Evolutionary conservation across 2,329 filamentous ascomycete genomes (phyloP).

Genomic region (Penicillium paneum): DNA sequence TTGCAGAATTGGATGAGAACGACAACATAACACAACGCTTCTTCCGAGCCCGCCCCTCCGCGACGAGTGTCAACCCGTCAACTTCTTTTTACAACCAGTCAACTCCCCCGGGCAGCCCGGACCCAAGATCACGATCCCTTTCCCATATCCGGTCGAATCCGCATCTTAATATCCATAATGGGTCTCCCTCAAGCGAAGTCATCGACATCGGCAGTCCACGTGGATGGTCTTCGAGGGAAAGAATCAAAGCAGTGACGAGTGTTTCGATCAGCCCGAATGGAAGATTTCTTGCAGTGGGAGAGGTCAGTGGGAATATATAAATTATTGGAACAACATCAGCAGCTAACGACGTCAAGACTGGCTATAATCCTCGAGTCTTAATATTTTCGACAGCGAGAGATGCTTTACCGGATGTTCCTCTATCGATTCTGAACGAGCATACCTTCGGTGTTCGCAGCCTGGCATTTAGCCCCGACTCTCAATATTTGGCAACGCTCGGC

Average conservation of each 20-base stretch:
- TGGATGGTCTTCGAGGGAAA: constrained; percentile 83
- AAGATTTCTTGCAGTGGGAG: constrained; percentile 83
- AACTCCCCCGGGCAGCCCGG: constrained; percentile 56
- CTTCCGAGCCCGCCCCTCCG: constrained; percentile 76
- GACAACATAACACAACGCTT: constrained; percentile 71
- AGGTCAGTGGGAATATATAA: constrained; percentile 49
- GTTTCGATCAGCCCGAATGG: constrained; percentile 85
- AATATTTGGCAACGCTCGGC: constrained; percentile 83
- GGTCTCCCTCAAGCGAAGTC: constrained; percentile 51
- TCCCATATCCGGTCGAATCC: constrained; percentile 50
- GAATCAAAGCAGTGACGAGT: constrained; percentile 91
- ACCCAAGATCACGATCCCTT: constrained; percentile 59
- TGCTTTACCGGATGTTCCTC: constrained; percentile 71
- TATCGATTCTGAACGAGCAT: constrained; percentile 85
- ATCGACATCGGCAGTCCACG: constrained; percentile 61
- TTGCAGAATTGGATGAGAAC: constrained; percentile 72
- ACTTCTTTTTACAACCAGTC: constrained; percentile 52
- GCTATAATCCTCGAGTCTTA: constrained; percentile 85
- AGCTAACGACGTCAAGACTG: constrained; percentile 57
- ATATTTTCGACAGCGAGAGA: constrained; percentile 80
- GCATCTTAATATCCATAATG: constrained; percentile 42
- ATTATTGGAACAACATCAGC: neutral
- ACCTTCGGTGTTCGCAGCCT: constrained; percentile 83
- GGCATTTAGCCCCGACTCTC: constrained; percentile 83
- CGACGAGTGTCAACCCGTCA: constrained; percentile 64